These are phyloP conservation scores for Ceratocystis alfenasii DNA, from an alignment of 2,329 filamentous ascomycete genomes.

Conservation along the genomic window DNA sequence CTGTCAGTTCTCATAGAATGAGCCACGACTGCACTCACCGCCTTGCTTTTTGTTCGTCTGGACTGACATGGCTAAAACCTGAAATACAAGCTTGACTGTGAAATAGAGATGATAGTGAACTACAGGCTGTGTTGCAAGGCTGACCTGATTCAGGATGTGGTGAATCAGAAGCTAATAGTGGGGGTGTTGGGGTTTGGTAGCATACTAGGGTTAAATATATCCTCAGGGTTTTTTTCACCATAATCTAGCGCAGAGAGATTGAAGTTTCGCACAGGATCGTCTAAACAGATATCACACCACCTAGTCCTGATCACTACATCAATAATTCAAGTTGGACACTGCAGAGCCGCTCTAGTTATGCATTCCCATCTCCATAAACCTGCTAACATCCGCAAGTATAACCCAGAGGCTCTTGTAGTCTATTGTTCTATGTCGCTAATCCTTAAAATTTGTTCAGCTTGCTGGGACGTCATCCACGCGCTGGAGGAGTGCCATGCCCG, in stretches of 20 bases:
- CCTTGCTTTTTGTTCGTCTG: conserved; percentile 59
- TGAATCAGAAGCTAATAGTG: conserved; percentile 11
- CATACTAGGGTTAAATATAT: background rate
- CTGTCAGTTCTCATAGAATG: background rate
- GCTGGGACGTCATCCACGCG: conserved; percentile 83
- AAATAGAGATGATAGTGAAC: background rate
- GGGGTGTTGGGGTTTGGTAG: background rate
- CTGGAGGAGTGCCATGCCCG: conserved; percentile 91
- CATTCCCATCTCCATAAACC: conserved; percentile 88
- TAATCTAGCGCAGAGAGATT: background rate
- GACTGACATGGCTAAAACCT: conserved; percentile 34
- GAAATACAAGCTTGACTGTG: background rate
- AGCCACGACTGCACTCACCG: conserved; percentile 36
- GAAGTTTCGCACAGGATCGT: background rate
- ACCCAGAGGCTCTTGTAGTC: background rate
- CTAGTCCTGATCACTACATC: background rate
- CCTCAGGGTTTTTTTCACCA: too few species aligned
- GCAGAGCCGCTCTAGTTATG: conserved; percentile 44
- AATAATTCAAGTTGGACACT: background rate
- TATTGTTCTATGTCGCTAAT: background rate
- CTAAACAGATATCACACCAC: background rate
- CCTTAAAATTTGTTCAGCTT: conserved; percentile 46
- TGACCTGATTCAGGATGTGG: background rate
- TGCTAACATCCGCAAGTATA: conserved; percentile 43
- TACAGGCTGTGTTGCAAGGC: background rate